These are phyloP conservation scores for Nepenthes alata DNA, from an alignment of 179 eudicot species.

Conservation along the genomic window DNA sequence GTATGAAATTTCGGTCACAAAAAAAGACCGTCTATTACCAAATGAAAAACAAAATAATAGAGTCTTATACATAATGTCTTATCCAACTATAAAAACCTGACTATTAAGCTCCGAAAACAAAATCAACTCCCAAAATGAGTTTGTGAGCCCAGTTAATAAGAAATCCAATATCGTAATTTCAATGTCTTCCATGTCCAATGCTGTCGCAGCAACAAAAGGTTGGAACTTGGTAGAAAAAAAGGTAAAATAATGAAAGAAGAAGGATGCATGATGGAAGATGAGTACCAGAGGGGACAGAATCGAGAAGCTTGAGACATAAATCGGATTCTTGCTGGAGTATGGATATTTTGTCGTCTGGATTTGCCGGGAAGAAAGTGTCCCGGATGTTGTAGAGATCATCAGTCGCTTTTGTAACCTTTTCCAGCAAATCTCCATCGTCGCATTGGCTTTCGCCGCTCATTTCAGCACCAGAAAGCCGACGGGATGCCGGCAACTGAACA, in stretches of 20 bases:
- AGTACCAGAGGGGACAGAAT: constrained; percentile 54
- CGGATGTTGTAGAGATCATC: constrained; percentile 55
- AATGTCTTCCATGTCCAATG: no score
- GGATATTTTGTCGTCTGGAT: constrained; percentile 50
- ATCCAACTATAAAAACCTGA: not conserved
- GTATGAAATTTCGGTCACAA: no score
- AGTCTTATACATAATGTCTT: no score
- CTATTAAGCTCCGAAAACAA: not conserved
- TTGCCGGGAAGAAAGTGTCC: constrained; percentile 50
- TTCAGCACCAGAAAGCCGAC: not conserved
- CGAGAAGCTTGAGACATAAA: constrained; percentile 50
- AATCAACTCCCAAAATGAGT: not conserved
- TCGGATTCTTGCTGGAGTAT: constrained; percentile 33
- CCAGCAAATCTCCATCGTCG: constrained; percentile 23
- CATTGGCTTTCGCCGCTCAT: constrained; percentile 21
- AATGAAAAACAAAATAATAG: no score
- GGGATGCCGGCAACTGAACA: no score
- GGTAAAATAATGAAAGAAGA: no score
- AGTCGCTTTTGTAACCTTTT: constrained; percentile 30
- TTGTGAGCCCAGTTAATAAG: not conserved
- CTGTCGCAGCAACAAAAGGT: no score
- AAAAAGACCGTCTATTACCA: no score
- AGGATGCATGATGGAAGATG: no score
- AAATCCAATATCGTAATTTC: not conserved
- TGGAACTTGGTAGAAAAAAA: no score